Conservation (phyloP, 2,329 filamentous ascomycete genomes). For the Elsinoe perseae region DNA sequence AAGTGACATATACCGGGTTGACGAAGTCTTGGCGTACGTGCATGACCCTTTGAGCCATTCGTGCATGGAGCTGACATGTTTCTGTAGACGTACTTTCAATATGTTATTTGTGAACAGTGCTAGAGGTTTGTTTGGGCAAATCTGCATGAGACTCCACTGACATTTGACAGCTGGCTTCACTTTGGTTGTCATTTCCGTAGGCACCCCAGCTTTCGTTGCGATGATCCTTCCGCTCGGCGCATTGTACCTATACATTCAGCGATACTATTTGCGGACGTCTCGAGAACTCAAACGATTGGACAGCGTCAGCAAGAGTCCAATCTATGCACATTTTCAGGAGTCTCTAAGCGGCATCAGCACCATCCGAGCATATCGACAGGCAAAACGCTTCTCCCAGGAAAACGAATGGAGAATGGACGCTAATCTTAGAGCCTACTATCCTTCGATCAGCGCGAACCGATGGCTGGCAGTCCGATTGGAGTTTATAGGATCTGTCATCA, state of each 20-base stretch:
- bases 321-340: constrained; percentile 98
- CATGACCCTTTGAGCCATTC: constrained; percentile 15
- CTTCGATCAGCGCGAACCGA: constrained; percentile 79
- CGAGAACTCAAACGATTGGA: constrained; percentile 93
- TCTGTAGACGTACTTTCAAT: constrained; percentile 71
- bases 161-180: constrained; percentile 57
- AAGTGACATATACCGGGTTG: constrained; percentile 71
- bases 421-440: constrained; percentile 90
- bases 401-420: constrained; percentile 97
- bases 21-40: constrained; percentile 74
- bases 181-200: constrained; percentile 70
- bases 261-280: constrained; percentile 93
- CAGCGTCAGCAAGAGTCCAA: constrained; percentile 89
- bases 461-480: constrained; percentile 94
- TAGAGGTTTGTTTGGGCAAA: constrained; percentile 36
- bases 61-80: constrained; percentile 25
- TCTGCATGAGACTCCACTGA: constrained; percentile 7
- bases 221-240: constrained; percentile 73
- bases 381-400: constrained; percentile 77
- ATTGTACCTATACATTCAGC: constrained; percentile 87
- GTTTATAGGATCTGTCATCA: constrained; percentile 91
- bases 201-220: constrained; percentile 71
- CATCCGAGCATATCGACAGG: constrained; percentile 88
- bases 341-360: constrained; percentile 89
- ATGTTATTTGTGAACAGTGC: constrained; percentile 58